Conservation (phyloP, 768 basidiomycete genomes). For the Suillus tomentosus region DNA sequence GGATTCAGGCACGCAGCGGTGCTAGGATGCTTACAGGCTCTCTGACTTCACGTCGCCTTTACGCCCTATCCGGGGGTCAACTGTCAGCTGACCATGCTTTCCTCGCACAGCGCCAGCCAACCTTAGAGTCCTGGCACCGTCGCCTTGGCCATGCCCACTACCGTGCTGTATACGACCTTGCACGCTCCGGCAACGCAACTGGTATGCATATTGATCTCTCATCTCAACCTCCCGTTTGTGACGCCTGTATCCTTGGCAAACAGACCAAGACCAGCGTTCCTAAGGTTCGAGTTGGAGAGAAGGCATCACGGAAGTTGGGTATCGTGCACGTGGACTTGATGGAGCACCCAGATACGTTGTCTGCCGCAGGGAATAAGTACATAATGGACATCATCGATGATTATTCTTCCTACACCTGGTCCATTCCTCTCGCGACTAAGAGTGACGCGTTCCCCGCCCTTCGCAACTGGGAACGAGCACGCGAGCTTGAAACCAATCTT, state of each 20-base stretch:
- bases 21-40: neutral
- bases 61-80: neutral
- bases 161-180: constrained; percentile 29
- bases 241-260: constrained; percentile 7
- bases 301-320: neutral
- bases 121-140: too few species aligned
- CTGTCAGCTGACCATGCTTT: constrained; percentile 21
- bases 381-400: too few species aligned
- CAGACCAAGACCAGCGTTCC: constrained; percentile 4
- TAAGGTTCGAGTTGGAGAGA: neutral
- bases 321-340: too few species aligned
- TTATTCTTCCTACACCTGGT: too few species aligned
- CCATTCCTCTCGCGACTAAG: too few species aligned
- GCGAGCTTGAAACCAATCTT: too few species aligned
- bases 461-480: accelerated
- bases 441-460: too few species aligned
- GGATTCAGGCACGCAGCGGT: neutral
- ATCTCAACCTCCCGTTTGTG: constrained; percentile 8
- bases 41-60: neutral
- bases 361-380: too few species aligned
- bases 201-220: constrained; percentile 14
- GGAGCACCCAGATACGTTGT: too few species aligned
- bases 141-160: constrained; percentile 11
- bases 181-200: neutral
- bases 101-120: constrained; percentile 6